phyloP scores from a whole-genome alignment of 441 rosid species.

The Omphalea diandra region DNA sequence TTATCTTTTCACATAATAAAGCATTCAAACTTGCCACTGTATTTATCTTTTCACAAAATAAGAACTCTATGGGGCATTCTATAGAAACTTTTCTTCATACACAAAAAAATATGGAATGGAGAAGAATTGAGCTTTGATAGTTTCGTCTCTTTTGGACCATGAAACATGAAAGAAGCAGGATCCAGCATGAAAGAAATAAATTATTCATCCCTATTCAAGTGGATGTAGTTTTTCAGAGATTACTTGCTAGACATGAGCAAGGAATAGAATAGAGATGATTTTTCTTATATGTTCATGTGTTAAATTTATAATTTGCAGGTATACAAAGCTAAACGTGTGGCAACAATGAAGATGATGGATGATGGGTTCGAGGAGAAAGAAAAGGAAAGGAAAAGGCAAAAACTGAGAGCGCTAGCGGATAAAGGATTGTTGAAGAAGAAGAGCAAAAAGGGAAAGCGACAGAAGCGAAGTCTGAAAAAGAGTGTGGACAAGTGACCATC shows the following conservation, averaged over 20 bases:
- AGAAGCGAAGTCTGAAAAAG: not conserved
- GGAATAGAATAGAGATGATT: not conserved
- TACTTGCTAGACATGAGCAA: not conserved
- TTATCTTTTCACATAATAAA: no score
- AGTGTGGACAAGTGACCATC: not conserved
- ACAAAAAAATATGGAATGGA: no score
- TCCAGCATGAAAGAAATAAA: no score
- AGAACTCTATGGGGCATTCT: no score
- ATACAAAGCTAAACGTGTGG: constrained; percentile 80
- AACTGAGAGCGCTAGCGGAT: constrained; percentile 51
- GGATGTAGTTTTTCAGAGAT: not conserved
- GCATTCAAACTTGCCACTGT: no score
- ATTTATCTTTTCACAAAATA: no score
- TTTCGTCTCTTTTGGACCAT: no score
- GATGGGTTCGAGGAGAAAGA: constrained; percentile 83
- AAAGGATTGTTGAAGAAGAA: constrained; percentile 68
- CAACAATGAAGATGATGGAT: constrained; percentile 83
- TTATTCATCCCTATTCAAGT: no score
- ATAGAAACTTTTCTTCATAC: no score
- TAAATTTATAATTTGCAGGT: constrained; percentile 42
- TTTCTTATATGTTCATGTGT: not conserved
- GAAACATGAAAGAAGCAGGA: no score
- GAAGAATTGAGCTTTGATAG: no score
- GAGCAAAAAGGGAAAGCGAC: constrained; percentile 39
- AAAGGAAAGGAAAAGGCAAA: constrained; percentile 64